Conservation (phyloP, 2,329 filamentous ascomycete genomes). For the Lasiodiplodia citricola region DNA sequence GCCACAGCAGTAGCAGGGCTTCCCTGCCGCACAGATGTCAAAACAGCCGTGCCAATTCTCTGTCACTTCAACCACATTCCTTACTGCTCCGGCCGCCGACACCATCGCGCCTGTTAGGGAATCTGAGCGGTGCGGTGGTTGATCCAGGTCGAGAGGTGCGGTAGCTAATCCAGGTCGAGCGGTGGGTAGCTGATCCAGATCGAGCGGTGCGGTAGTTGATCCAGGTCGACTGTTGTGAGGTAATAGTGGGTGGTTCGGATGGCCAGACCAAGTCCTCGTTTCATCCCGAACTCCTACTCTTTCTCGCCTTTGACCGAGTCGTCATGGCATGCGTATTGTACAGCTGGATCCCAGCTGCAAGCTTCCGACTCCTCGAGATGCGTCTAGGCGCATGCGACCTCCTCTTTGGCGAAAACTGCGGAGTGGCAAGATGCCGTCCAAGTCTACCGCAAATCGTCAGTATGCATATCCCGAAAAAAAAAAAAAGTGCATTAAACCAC, state of each 20-base stretch:
- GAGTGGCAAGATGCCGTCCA: not conserved
- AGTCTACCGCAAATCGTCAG: not conserved
- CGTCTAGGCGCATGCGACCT: not conserved
- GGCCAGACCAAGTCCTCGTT: not conserved
- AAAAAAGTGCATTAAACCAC: not conserved
- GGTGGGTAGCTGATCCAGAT: no score
- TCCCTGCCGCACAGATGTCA: slow-evolving; percentile 6
- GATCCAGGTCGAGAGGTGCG: not conserved
- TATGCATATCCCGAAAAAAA: not conserved
- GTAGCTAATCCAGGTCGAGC: not conserved
- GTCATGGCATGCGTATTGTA: slow-evolving; percentile 15
- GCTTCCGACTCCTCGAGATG: not conserved
- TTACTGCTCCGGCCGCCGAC: slow-evolving; percentile 16
- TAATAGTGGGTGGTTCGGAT: not conserved
- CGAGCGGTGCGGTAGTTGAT: not conserved
- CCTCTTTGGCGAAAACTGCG: not conserved
- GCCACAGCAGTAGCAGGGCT: no score
- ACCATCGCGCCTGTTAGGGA: slow-evolving; percentile 7
- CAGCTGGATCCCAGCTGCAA: not conserved
- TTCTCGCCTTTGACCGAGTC: slow-evolving; percentile 7
- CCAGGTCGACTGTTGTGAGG: not conserved
- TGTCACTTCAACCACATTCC: slow-evolving; percentile 18
- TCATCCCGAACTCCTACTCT: not conserved
- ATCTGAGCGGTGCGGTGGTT: not conserved
- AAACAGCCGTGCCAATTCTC: slow-evolving; percentile 21